A percentile compares a stretch with the other conserved stretches of the same genome.
Conservation (phyloP, 202 grass and related monocot genomes). For the Zoysia matrella region DNA sequence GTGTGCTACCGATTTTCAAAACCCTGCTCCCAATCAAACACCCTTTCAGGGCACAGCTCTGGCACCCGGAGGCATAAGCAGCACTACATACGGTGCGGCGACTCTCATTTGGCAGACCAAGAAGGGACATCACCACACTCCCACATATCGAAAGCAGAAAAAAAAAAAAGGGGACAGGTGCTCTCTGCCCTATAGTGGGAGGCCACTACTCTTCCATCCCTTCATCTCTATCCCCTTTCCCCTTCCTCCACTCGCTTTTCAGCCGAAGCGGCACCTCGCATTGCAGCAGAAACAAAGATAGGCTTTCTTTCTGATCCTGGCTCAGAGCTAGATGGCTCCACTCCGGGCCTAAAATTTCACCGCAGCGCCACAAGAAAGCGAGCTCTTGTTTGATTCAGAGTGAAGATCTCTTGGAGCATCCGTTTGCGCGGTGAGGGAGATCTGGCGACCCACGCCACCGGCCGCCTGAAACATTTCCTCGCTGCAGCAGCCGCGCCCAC, state of each 20-base stretch:
- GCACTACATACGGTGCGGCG: slow-evolving; percentile 16
- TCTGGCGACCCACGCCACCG: background rate
- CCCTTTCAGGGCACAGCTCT: slow-evolving; percentile 14
- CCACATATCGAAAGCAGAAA: slow-evolving; percentile 31
- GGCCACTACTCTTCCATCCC: slow-evolving; percentile 22
- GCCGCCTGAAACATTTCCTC: background rate
- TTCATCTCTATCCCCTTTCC: background rate
- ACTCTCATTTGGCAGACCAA: slow-evolving; percentile 45
- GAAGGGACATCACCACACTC: slow-evolving; percentile 38
- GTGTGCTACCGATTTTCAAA: no score
- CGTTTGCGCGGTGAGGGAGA: slow-evolving; percentile 3
- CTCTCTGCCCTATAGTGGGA: slow-evolving; percentile 14
- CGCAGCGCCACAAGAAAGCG: slow-evolving; percentile 44
- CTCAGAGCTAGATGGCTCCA: background rate
- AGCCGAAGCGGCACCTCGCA: slow-evolving; percentile 31
- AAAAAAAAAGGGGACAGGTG: no score
- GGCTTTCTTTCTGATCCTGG: no score
- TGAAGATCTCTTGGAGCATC: slow-evolving; percentile 38
- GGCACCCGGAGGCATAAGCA: background rate
- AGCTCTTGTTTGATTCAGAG: slow-evolving; percentile 38
- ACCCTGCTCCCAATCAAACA: background rate
- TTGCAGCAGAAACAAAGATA: slow-evolving; percentile 6
- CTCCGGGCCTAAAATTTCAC: slow-evolving; percentile 14
- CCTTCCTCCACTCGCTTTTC: slow-evolving; percentile 24
- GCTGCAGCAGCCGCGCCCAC: slow-evolving; percentile 33